Percentiles rank a stretch among this genome's conserved stretches.
Evolutionary conservation across 352 stramenopile genomes (phyloP).

Genomic region (Globisporangium splendens): DNA sequence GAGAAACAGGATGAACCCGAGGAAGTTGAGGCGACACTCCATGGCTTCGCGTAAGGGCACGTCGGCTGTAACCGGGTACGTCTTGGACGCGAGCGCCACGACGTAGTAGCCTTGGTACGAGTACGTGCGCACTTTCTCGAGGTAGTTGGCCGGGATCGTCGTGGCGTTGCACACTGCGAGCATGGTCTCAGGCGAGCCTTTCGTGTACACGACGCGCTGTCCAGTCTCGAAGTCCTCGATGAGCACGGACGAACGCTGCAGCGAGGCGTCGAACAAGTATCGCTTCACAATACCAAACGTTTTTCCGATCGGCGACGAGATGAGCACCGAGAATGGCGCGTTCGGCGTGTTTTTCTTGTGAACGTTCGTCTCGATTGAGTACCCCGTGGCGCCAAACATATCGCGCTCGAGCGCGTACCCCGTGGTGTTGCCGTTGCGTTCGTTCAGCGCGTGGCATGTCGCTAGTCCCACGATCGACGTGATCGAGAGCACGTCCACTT

Average conservation of each 20-base stretch:
- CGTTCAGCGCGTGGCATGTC: slow-evolving; percentile 62
- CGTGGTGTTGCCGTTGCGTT: slow-evolving; percentile 45
- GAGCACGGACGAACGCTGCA: slow-evolving; percentile 68
- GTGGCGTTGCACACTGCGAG: slow-evolving; percentile 54
- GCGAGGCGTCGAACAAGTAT: slow-evolving; percentile 65
- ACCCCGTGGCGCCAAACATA: slow-evolving; percentile 71
- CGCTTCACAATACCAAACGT: slow-evolving; percentile 66
- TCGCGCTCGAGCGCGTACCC: slow-evolving; percentile 70
- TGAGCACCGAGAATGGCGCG: slow-evolving; percentile 55
- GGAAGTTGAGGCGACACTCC: slow-evolving; percentile 73
- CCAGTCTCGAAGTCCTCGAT: slow-evolving; percentile 67
- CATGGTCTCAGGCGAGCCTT: slow-evolving; percentile 65
- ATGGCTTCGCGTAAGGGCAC: slow-evolving; percentile 65
- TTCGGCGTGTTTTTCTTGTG: slow-evolving; percentile 43
- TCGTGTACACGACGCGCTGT: slow-evolving; percentile 63
- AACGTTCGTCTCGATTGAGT: slow-evolving; percentile 53
- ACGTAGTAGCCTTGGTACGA: slow-evolving; percentile 87
- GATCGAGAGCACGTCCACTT: slow-evolving; percentile 67
- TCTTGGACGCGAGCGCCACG: slow-evolving; percentile 61
- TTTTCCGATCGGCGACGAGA: slow-evolving; percentile 70
- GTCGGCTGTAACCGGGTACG: slow-evolving; percentile 43
- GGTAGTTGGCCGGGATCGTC: slow-evolving; percentile 72
- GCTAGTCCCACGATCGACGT: slow-evolving; percentile 60
- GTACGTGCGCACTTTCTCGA: slow-evolving; percentile 54
- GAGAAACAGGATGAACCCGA: slow-evolving; percentile 87